Percentiles rank a stretch among this genome's conserved stretches.
phyloP scores from a whole-genome alignment of 768 basidiomycete genomes.

The Lentinula guzmanii region DNA sequence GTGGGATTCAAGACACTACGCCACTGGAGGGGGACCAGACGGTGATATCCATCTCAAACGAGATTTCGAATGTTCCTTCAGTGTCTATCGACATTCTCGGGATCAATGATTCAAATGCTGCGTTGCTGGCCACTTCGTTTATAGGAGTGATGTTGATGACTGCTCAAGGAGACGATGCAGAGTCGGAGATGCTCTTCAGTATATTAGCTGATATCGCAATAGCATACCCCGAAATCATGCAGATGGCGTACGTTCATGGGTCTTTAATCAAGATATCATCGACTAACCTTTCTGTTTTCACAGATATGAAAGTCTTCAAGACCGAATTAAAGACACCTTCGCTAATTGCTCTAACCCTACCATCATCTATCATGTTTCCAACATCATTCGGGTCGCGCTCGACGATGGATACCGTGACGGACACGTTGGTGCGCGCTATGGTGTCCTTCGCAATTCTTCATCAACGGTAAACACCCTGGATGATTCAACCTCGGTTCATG shows the following conservation, averaged over 20 bases:
- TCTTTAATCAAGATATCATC: not conserved
- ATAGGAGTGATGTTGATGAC: conserved; percentile 67
- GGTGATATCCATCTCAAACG: conserved; percentile 30
- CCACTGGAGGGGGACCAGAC: conserved; percentile 32
- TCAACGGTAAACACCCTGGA: conserved; percentile 63
- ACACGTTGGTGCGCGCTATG: conserved; percentile 42
- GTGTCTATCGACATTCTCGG: conserved; percentile 56
- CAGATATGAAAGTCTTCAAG: conserved; percentile 74
- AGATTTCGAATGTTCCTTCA: conserved; percentile 36
- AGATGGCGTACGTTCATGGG: conserved; percentile 56
- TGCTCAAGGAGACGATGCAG: conserved; percentile 74
- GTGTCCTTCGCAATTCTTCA: conserved; percentile 44
- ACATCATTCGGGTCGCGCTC: conserved; percentile 65
- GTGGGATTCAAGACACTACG: conserved; percentile 44
- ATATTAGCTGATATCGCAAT: conserved; percentile 67
- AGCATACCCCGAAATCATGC: conserved; percentile 64
- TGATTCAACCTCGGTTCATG: conserved; percentile 36
- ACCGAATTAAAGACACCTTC: conserved; percentile 68
- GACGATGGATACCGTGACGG: not conserved
- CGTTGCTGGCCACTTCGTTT: conserved; percentile 72
- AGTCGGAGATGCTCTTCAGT: conserved; percentile 75
- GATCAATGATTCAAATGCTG: conserved; percentile 54
- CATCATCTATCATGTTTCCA: conserved; percentile 69
- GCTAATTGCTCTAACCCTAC: conserved; percentile 64
- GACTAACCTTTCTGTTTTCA: conserved; percentile 4